phyloP scores from a whole-genome alignment of 257 asterid species.

The Salvia splendens region DNA sequence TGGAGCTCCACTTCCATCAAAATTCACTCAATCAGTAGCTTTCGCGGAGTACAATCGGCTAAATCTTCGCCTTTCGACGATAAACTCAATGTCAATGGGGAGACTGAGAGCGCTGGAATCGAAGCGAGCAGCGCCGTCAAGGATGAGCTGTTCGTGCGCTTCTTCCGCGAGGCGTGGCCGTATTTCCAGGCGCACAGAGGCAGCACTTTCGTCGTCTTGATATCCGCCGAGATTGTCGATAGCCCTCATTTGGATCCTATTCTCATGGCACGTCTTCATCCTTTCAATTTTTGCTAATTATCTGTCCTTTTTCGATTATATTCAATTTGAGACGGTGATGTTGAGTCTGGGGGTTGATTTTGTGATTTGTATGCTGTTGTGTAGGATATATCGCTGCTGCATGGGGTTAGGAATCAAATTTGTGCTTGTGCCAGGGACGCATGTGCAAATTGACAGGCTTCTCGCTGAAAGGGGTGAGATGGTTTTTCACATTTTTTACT shows the following conservation, averaged over 20 bases:
- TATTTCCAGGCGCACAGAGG: conserved; percentile 89
- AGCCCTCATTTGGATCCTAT: conserved; percentile 67
- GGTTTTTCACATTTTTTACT: conserved; percentile 18
- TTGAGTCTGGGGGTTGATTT: conserved; percentile 2
- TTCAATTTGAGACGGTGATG: neutral
- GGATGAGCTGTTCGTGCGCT: conserved; percentile 76
- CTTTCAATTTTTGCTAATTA: conserved; percentile 9
- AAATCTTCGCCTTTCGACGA: conserved; percentile 24
- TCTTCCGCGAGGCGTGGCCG: conserved; percentile 92
- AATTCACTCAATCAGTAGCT: conserved; percentile 26
- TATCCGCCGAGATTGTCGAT: conserved; percentile 85
- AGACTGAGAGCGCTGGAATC: conserved; percentile 35
- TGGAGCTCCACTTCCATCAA: conserved; percentile 18
- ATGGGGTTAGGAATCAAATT: conserved; percentile 92
- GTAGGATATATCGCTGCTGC: conserved; percentile 94
- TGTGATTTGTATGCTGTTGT: conserved; percentile 10
- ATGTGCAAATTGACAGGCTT: conserved; percentile 84
- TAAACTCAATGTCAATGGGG: conserved; percentile 45
- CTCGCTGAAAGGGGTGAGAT: conserved; percentile 68
- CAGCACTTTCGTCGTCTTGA: conserved; percentile 81
- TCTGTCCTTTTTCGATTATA: neutral
- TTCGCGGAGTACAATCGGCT: conserved; percentile 29
- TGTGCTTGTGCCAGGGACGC: conserved; percentile 96
- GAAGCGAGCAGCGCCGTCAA: conserved; percentile 49
- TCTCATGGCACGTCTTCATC: conserved; percentile 65